phyloP scores from a whole-genome alignment of 2,329 filamentous ascomycete species.

The Metarhizium robertsii region DNA sequence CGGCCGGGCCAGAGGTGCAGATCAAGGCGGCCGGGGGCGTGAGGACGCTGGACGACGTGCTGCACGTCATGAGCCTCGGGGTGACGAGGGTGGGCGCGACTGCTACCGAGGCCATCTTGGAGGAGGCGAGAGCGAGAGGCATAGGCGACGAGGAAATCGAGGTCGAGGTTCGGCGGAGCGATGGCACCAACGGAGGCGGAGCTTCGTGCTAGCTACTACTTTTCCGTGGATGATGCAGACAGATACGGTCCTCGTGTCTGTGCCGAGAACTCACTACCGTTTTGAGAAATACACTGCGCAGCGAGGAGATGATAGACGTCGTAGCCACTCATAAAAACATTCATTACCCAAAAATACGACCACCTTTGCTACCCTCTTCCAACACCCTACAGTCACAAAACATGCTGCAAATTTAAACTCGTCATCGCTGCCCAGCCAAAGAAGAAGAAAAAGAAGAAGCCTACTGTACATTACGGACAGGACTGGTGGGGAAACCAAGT shows the following conservation, averaged over 20 bases:
- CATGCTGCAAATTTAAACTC: neutral
- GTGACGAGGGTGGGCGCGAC: constrained; percentile 47
- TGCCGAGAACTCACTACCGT: too few relatives aligned
- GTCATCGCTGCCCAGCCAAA: neutral
- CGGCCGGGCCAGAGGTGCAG: constrained; percentile 32
- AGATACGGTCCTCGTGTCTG: too few relatives aligned
- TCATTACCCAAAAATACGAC: neutral
- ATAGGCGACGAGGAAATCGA: constrained; percentile 22
- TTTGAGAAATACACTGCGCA: neutral
- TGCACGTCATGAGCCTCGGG: constrained; percentile 44
- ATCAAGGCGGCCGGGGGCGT: constrained; percentile 52
- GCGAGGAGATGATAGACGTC: neutral
- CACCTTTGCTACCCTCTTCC: neutral
- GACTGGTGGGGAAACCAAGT: neutral
- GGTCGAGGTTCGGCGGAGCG: constrained; percentile 7
- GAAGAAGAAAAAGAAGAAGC: neutral
- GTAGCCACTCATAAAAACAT: neutral
- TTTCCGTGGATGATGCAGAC: too few relatives aligned
- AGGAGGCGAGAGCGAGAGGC: constrained; percentile 41
- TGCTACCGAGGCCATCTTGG: constrained; percentile 43
- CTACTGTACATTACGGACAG: neutral
- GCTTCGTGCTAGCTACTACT: neutral
- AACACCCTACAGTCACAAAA: neutral
- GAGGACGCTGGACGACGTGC: constrained; percentile 44
- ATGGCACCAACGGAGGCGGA: neutral